These are phyloP conservation scores for Acrocalymma vagum DNA, from an alignment of 2,329 filamentous ascomycete genomes.

Conservation along the genomic window DNA sequence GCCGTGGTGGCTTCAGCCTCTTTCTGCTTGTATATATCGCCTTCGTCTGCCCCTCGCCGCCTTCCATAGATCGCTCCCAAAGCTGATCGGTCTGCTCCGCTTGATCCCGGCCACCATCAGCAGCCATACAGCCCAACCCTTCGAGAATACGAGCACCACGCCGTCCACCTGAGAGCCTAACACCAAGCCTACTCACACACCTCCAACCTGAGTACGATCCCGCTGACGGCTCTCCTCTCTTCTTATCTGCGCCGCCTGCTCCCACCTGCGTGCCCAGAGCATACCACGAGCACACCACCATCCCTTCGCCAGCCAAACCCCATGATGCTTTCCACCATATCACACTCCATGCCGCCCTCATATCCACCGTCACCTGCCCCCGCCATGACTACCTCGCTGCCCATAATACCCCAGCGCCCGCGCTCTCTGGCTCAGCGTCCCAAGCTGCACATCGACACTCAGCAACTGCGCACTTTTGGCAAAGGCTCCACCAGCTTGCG, in stretches of 20 bases:
- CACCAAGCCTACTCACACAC: too few relatives aligned
- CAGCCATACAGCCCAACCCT: too few relatives aligned
- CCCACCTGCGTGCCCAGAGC: constrained; percentile 16
- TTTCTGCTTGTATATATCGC: too few relatives aligned
- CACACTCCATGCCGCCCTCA: constrained; percentile 39
- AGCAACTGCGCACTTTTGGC: constrained; percentile 59
- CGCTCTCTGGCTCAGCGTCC: constrained; percentile 54
- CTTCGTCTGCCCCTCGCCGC: too few relatives aligned
- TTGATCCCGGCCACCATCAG: constrained; percentile 6
- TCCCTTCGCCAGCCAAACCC: constrained; percentile 16
- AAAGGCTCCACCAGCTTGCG: constrained; percentile 62
- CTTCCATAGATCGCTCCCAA: too few relatives aligned
- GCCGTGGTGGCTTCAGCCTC: background rate
- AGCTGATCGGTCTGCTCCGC: too few relatives aligned
- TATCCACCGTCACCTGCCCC: constrained; percentile 37
- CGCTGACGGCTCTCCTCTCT: constrained; percentile 11
- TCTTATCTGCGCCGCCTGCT: constrained; percentile 15
- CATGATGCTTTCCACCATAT: constrained; percentile 49
- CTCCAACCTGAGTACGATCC: too few relatives aligned
- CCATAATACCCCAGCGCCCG: constrained; percentile 50
- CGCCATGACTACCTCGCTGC: constrained; percentile 55
- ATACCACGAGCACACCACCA: constrained; percentile 9
- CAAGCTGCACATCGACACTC: constrained; percentile 69
- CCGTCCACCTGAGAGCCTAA: constrained; percentile 9
- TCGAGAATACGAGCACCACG: constrained; percentile 15